These are phyloP conservation scores for Phytopythium vexans DNA, from an alignment of 352 stramenopile genomes.

Conservation along the genomic window DNA sequence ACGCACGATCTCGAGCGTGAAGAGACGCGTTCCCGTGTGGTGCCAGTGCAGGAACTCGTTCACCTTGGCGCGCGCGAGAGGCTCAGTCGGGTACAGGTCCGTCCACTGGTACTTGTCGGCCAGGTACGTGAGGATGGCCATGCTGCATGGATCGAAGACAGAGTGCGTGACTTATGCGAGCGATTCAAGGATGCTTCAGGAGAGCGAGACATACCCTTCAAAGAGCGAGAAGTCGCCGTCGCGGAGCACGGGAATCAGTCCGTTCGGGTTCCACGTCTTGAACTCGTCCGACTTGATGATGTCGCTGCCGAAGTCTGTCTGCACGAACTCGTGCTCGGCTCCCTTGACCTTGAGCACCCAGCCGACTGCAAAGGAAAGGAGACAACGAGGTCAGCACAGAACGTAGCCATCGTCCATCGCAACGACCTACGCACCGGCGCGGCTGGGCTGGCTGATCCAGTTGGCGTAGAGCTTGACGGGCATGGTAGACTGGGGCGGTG, in stretches of 20 bases:
- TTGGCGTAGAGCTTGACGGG: constrained; percentile 42
- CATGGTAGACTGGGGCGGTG: constrained; percentile 13
- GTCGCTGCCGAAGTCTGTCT: constrained; percentile 23
- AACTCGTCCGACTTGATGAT: constrained; percentile 51
- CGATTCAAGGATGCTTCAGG: neutral
- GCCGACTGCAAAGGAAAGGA: constrained; percentile 7
- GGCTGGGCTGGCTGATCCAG: constrained; percentile 37
- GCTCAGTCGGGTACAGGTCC: constrained; percentile 45
- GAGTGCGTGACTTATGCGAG: neutral
- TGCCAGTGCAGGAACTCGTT: constrained; percentile 74
- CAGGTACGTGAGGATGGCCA: constrained; percentile 57
- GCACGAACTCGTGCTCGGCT: constrained; percentile 33
- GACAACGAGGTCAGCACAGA: neutral
- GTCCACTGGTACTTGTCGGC: constrained; percentile 53
- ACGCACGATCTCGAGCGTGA: constrained; percentile 44
- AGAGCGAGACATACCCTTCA: constrained; percentile 22
- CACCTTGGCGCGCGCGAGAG: constrained; percentile 46
- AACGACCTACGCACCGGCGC: constrained; percentile 17
- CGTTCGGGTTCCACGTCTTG: constrained; percentile 47
- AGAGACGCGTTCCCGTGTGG: constrained; percentile 50
- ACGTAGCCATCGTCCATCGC: neutral
- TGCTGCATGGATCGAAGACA: constrained; percentile 11
- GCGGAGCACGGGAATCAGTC: constrained; percentile 43
- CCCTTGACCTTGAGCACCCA: constrained; percentile 48
- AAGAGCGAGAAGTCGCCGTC: constrained; percentile 58